Percentiles rank a stretch among this genome's conserved stretches.
Conservation (phyloP, 495 filamentous ascomycete genomes). For the Letharia columbiana region DNA sequence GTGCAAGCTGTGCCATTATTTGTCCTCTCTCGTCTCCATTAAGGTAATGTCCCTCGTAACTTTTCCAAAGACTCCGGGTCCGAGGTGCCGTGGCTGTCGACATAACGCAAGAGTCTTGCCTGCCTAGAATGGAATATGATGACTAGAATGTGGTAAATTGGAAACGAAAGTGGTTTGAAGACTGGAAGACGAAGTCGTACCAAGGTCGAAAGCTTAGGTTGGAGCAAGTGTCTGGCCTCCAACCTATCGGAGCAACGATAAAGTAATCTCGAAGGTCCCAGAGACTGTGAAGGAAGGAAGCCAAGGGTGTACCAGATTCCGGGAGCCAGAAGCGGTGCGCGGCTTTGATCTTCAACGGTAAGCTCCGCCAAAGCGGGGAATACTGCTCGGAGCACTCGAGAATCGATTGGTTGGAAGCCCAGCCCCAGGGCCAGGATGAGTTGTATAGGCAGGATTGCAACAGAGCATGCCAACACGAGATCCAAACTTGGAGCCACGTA, state of each 20-base stretch:
- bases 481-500: constrained; percentile 96
- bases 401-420: constrained; percentile 53
- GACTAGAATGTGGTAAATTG: constrained; percentile 19
- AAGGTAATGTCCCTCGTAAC: constrained; percentile 11
- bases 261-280: background rate
- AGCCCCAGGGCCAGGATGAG: constrained; percentile 73
- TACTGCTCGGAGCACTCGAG: constrained; percentile 45
- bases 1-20: constrained; percentile 9
- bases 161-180: constrained; percentile 8
- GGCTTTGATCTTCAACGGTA: constrained; percentile 38
- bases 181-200: background rate
- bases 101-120: constrained; percentile 15
- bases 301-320: background rate
- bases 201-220: constrained; percentile 11
- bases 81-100: constrained; percentile 13
- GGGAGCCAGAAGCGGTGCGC: background rate
- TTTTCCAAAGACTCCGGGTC: constrained; percentile 19
- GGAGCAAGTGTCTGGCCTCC: constrained; percentile 9
- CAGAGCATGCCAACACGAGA: constrained; percentile 98
- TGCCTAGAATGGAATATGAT: constrained; percentile 17
- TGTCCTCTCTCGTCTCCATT: constrained; percentile 5
- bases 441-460: constrained; percentile 81
- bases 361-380: constrained; percentile 38
- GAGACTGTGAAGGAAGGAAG: background rate
- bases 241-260: background rate